Evolutionary conservation across 2,329 filamentous ascomycete species (phyloP).

Genomic region (Tolypocladium ovalisporum): DNA sequence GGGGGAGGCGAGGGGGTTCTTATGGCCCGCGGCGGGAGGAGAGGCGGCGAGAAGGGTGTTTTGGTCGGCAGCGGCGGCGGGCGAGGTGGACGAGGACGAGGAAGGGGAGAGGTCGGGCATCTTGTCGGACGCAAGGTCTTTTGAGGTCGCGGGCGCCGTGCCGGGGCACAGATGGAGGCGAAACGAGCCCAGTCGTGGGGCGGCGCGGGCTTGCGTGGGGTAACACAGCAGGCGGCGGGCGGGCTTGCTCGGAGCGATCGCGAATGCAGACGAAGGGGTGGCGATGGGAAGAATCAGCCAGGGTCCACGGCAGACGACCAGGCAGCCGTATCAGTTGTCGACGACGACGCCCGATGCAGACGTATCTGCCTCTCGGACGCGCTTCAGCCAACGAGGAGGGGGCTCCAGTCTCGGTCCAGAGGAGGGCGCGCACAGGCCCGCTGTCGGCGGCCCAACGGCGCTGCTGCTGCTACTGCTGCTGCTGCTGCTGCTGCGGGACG

Average conservation of each 20-base stretch:
- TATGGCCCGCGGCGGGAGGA: background rate
- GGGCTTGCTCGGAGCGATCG: background rate
- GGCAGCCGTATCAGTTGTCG: background rate
- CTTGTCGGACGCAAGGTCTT: background rate
- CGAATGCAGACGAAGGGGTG: background rate
- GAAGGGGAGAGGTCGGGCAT: background rate
- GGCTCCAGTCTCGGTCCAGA: background rate
- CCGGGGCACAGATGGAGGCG: background rate
- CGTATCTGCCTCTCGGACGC: background rate
- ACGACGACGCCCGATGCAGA: background rate
- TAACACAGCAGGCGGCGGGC: background rate
- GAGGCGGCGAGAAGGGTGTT: background rate
- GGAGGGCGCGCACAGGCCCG: background rate
- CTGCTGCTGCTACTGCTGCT: background rate
- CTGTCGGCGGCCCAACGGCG: background rate
- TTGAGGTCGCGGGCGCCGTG: background rate
- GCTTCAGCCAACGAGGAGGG: background rate
- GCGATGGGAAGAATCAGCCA: background rate
- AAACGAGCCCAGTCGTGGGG: background rate
- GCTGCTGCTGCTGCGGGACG: background rate
- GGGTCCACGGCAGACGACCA: background rate
- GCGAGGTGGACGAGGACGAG: background rate
- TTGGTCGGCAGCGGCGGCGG: background rate
- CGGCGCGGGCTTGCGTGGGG: background rate
- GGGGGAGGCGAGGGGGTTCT: constrained; percentile 30